These are phyloP conservation scores for Cryptosporidium parvum DNA, from an alignment of 169 alveolate genomes.

Conservation along the genomic window DNA sequence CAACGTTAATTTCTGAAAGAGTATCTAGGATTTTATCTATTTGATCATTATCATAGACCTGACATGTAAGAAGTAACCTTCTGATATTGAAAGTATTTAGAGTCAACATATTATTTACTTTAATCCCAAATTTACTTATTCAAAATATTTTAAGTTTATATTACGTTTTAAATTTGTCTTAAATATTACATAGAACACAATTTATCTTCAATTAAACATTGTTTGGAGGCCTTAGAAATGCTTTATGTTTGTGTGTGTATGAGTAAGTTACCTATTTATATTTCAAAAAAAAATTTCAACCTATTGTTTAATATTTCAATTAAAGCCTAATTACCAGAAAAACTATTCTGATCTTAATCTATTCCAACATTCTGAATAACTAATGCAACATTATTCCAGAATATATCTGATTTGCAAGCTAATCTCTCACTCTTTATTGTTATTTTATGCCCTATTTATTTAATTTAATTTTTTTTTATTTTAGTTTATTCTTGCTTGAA, in stretches of 20 bases:
- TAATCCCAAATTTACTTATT: neutral
- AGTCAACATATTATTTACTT: neutral
- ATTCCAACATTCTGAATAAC: neutral
- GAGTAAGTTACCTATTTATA: too few species aligned
- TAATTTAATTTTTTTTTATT: too few species aligned
- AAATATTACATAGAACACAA: neutral
- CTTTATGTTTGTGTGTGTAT: neutral
- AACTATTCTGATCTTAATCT: neutral
- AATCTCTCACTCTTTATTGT: too few species aligned
- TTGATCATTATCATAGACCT: slow-evolving; percentile 37
- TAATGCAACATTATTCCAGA: neutral
- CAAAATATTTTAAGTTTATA: neutral
- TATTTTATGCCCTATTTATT: neutral
- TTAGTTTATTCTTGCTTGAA: neutral
- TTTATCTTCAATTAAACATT: neutral
- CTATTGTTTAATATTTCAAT: neutral
- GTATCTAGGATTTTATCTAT: slow-evolving; percentile 4
- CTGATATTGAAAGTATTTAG: slow-evolving; percentile 13
- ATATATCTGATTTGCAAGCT: too few species aligned
- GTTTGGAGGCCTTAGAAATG: neutral
- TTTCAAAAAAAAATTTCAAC: too few species aligned
- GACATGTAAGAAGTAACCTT: slow-evolving; percentile 32
- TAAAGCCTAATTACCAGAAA: neutral
- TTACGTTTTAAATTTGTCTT: neutral
- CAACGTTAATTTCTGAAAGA: neutral